phyloP scores from a whole-genome alignment of 257 asterid species.

The Hygrophila difformis region DNA sequence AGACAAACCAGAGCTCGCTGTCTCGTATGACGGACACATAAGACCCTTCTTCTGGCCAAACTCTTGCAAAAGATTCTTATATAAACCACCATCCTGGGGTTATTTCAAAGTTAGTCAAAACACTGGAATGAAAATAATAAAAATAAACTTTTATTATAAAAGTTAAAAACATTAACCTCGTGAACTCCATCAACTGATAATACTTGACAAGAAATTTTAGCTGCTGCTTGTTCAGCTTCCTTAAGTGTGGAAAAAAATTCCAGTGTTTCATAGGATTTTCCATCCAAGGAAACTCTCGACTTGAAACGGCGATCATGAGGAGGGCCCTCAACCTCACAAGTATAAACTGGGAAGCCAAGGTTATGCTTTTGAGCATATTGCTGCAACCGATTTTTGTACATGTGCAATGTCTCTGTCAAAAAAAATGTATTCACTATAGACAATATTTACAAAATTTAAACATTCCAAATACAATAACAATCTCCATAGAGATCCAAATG shows the following conservation, averaged over 20 bases:
- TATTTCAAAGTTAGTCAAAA: constrained; percentile 8
- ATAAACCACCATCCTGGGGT: constrained; percentile 50
- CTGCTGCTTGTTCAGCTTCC: constrained; percentile 84
- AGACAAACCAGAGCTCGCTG: constrained; percentile 33
- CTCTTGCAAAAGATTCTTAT: constrained; percentile 64
- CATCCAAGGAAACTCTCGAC: constrained; percentile 46
- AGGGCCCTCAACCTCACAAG: constrained; percentile 56
- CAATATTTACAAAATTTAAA: too few species aligned
- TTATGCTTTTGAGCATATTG: constrained; percentile 51
- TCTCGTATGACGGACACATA: constrained; percentile 43
- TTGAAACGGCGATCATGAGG: constrained; percentile 57
- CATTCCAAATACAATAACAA: too few species aligned
- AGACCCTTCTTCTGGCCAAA: constrained; percentile 46
- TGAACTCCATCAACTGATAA: constrained; percentile 34
- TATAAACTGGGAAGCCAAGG: constrained; percentile 43
- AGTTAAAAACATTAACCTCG: constrained; percentile 42
- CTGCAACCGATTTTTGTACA: constrained; percentile 63
- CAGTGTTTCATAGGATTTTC: constrained; percentile 33
- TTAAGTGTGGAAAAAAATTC: constrained; percentile 52
- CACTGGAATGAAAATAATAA: constrained; percentile 12
- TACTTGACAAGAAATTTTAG: constrained; percentile 63
- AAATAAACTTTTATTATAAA: constrained; percentile 1
- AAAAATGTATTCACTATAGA: too few species aligned
- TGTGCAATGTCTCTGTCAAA: constrained; percentile 32
- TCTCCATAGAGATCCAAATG: too few species aligned